Conservation (phyloP, 164 flowering plant genomes). For the Hamamelis virginiana region DNA sequence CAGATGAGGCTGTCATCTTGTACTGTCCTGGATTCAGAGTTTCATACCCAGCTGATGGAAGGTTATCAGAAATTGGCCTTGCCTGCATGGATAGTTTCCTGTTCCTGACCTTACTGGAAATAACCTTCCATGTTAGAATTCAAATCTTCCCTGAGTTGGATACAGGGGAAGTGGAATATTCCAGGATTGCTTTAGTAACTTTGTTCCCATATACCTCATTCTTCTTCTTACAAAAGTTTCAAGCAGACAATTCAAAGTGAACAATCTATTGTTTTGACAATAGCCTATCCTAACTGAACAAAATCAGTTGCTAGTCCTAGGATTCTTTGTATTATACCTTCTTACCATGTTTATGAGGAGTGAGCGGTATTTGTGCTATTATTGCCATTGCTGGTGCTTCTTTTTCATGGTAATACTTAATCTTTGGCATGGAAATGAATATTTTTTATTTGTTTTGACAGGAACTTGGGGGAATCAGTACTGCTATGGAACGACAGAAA, state of each 20-base stretch:
- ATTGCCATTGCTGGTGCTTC: background rate
- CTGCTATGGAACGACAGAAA: constrained; percentile 78
- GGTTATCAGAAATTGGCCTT: no score
- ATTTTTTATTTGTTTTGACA: constrained; percentile 17
- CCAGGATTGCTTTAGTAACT: background rate
- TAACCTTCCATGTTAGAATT: background rate
- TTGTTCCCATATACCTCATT: background rate
- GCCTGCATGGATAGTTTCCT: background rate
- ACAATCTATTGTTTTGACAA: background rate
- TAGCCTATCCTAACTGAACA: background rate
- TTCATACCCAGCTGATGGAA: no score
- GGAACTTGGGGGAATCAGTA: constrained; percentile 94
- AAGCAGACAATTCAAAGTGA: background rate
- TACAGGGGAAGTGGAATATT: background rate
- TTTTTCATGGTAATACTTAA: background rate
- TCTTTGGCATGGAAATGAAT: background rate
- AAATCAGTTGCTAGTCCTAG: background rate
- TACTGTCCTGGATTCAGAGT: no score
- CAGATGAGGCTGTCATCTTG: no score
- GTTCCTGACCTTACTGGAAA: background rate
- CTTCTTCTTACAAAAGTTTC: background rate
- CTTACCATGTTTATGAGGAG: no score
- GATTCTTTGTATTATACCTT: no score
- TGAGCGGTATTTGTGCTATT: no score
- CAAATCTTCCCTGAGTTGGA: background rate